Evolutionary conservation across 2,329 filamentous ascomycete species (phyloP), one percentile per base, ranked within the genome.

Genomic region (Ceratocystis variospora): DNA sequence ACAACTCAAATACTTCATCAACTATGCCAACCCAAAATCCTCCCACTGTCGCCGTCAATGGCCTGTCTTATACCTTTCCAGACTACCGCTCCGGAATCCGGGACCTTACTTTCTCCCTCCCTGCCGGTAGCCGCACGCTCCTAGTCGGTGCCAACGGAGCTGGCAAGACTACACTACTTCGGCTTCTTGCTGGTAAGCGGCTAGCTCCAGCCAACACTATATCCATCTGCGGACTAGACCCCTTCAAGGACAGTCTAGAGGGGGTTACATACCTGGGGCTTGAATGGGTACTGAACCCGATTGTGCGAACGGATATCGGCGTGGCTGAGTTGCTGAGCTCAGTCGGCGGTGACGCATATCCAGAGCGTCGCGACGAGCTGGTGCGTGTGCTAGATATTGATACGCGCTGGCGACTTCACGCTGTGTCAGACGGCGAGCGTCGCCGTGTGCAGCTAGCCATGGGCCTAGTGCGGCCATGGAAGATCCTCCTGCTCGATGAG

Each of bases 241-340:
- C 94, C 7, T 99, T 99, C 83, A 88, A 90, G 75, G 83, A 91
- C 45, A 85, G 87, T 10, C 84, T 96, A 33, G 89, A 96, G 77
- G 94, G 94, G 69, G 93, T 99, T 41, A 97, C 93, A 25, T 99
- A 99, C 76, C 87, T 99, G 6, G 94, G 94, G 0, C 84, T 96
- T 0, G 94, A 99, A 80, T 99, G 94, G 94, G 94, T 97, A 2
- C 83, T 99, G 8, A 97, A 97, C 79, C 90, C 89, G 62, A 96
- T 97, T 72, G 94, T 97, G 61, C 88, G 93, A 63, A 95, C 88
- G 37, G 94, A 99, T 76, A 96, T 99, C 71, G 90, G 90, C 68
- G 93, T 99, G 2, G 83, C 82, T 2, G 92, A 95, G 70, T 84
- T 99, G 5, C 84, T 99, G 31, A 79, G 85, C 62, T 90, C 86